Base-by-base conservation (phyloP, 768 basidiomycete species). In the Naematelia encephala region DNA sequence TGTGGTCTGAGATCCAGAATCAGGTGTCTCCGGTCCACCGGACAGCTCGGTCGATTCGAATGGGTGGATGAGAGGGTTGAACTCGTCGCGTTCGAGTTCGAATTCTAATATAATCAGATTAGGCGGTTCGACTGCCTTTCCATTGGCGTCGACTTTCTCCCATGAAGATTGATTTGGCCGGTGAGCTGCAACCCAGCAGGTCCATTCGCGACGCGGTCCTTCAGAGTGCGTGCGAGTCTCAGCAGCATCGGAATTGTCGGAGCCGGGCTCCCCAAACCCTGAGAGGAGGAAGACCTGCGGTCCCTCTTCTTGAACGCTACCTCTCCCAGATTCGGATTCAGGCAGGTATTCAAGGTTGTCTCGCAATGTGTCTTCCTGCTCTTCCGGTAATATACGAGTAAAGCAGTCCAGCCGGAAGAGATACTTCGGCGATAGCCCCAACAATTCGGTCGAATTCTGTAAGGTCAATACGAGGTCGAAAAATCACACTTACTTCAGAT, bases 371-470 rank as follows among this genome's bases (percentile, higher is more conserved):
- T 83, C 84, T 4, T 83, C 85, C 72, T 90, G 87, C 5, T 81
- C 77, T 22, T 85, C 83, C 0, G 86, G 82, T 1, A 91, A 79
- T 0, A 82, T 84, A 50, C 88, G 83, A 3, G 86, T 85, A 68
- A 91, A 86, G 69, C 88, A 89, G 30, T 84, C 81, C 2, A 87
- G 80, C 0, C 81, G 81, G 77, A 91, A 90, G 0, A 90, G 84
- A 67, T 84, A 85, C 4, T 76, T 78, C 0, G 88, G 87, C 0
- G 87, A 83, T 2, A 90, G 80, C 0, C 89, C 88, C 11, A 91
- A 80, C n/a, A 90, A 73, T 62, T 87, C 84, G 2, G 83, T 83
- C 0, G 86, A 82, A 64, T 91, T 90, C 87, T 90, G 62, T 46
- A 28, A 58, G 56, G 22, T 50, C 26, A 1, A 22, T 3, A 25